Conservation (phyloP, 805 yeast genomes). For the Pichia gijzeniarum region DNA sequence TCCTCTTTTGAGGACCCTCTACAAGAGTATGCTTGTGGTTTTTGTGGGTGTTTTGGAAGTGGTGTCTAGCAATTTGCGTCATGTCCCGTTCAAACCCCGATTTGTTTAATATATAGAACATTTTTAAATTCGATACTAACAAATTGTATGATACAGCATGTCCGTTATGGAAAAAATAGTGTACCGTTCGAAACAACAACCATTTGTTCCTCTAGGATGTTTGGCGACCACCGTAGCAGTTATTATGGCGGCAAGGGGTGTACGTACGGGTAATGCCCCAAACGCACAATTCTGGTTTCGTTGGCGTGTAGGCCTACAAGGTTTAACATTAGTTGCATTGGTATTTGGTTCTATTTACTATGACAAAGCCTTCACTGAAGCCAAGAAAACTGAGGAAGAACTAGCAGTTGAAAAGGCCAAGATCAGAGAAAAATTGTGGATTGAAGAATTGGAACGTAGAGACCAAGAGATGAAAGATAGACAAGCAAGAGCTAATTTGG, state of each 20-base stretch:
- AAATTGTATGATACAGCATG: constrained; percentile 24
- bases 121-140: neutral
- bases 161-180: constrained; percentile 51
- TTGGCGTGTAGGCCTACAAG: constrained; percentile 85
- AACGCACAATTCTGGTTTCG: constrained; percentile 84
- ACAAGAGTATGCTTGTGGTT: constrained; percentile 38
- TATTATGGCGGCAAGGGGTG: constrained; percentile 66
- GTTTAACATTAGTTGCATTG: constrained; percentile 73
- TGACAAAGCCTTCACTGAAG: constrained; percentile 42
- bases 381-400: constrained; percentile 52
- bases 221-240: constrained; percentile 78
- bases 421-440: constrained; percentile 80
- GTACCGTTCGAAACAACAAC: constrained; percentile 73
- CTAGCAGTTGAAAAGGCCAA: constrained; percentile 70
- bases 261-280: constrained; percentile 62
- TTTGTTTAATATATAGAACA: neutral
- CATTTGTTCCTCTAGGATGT: constrained; percentile 81
- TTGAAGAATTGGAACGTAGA: constrained; percentile 82
- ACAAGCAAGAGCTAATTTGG: constrained; percentile 58
- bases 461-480: constrained; percentile 67
- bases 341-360: constrained; percentile 72
- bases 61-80: neutral
- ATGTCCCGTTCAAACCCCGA: neutral
- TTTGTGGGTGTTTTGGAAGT: too few species aligned
- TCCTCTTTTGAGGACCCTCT: constrained; percentile 44